Evolutionary conservation across 768 basidiomycete genomes (phyloP), one percentile per base, ranked within the genome.

Genomic region (Russula sp.): DNA sequence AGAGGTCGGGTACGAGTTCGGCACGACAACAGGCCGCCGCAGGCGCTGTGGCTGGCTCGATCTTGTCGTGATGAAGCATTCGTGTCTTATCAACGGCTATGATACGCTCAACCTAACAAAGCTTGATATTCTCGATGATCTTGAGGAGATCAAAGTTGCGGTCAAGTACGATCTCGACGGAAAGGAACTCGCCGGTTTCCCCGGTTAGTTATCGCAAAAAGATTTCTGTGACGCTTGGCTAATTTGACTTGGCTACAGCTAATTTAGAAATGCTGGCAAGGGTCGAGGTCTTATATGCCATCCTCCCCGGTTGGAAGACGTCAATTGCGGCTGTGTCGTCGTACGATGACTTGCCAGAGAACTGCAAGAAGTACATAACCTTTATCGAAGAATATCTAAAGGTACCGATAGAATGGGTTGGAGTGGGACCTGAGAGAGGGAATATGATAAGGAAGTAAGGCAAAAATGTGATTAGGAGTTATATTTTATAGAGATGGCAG

Each of bases 31-130:
- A 0, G 97, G 97, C 7, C 86, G 97, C 34, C 79, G 90, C 42
- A 82, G 97, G 62, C 88, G 97, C 58, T 93, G 94, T 74, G 97
- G 97, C 13, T 99, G 97, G 97, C 85, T 99, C 50, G 97, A 99
- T 75, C 80, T 98, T 14, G 92, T 98, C 60, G 93, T 98, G 47
- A 82, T 99, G 80, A 88, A 86, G 73, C 88, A 98, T 75, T 98
- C 96, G 7, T 85, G 80, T 71, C 76, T 91, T 65, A 92, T 99
- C 81, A 99, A 99, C 74, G 97, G 97, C 40, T 99, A 98, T 74
- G 93, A 96, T 70, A 73, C 76, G 51, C 78, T 98, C 65, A 99
- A 99, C 76, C 81, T 99, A 68, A 99, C 97, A 54, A 99, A 99
- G 74, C 84, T 99, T 52, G 97, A 99, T 70, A 79, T 99, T 16